phyloP scores from a whole-genome alignment of 331 rosid genomes.

The Quercus lobata region DNA sequence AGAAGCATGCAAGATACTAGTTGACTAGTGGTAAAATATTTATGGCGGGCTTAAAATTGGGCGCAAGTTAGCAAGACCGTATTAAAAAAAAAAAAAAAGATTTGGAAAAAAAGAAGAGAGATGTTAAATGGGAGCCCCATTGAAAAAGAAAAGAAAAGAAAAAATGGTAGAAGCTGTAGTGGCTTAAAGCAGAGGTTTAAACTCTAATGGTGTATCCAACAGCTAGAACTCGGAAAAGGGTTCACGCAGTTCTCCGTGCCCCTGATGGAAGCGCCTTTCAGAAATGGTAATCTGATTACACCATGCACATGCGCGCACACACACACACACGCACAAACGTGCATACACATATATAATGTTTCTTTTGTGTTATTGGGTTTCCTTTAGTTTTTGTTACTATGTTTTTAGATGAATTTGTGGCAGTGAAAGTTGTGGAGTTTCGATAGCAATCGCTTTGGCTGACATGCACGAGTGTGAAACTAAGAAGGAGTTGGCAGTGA shows the following conservation, averaged over 20 bases:
- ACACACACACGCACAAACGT: neutral
- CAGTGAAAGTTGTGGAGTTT: conserved; percentile 40
- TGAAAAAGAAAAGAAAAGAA: neutral
- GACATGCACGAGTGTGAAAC: conserved; percentile 54
- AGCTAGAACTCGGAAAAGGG: conserved; percentile 41
- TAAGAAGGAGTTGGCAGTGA: conserved; percentile 20
- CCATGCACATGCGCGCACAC: neutral
- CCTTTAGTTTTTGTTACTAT: neutral
- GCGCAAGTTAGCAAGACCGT: conserved; percentile 1
- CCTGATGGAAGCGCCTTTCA: conserved; percentile 58
- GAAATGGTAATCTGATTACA: conserved; percentile 30
- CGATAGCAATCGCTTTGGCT: conserved; percentile 47
- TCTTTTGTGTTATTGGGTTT: neutral
- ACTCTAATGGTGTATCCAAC: conserved; percentile 28
- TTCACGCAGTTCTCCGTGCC: conserved; percentile 41
- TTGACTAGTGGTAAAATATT: no score
- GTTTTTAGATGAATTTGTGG: neutral
- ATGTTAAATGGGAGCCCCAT: no score
- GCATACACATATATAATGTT: neutral
- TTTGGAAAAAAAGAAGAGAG: no score
- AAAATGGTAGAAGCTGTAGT: neutral
- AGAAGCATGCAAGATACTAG: no score
- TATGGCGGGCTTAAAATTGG: neutral
- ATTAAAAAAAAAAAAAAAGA: neutral
- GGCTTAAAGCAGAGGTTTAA: neutral